Evolutionary conservation across 768 basidiomycete genomes (phyloP).

Genomic region (Nidularia pulvinata): DNA sequence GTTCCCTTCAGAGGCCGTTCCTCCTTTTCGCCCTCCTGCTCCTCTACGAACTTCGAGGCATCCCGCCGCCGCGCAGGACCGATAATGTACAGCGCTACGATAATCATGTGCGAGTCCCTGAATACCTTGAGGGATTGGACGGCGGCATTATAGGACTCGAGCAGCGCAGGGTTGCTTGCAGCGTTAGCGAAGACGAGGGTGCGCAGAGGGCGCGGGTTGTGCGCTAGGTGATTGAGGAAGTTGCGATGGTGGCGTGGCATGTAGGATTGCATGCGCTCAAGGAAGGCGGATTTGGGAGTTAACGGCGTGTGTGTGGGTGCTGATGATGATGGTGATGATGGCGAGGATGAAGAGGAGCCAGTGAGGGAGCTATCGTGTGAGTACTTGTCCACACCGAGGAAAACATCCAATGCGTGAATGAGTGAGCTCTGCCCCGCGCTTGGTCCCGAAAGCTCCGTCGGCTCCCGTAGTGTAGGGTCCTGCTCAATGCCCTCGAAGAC

Average conservation of each 20-base stretch:
- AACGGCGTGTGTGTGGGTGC: constrained; percentile 5
- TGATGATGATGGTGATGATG: neutral
- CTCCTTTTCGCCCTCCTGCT: constrained; percentile 14
- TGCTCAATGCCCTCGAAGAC: constrained; percentile 60
- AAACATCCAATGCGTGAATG: constrained; percentile 73
- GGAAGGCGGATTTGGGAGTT: constrained; percentile 37
- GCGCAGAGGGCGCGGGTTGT: constrained; percentile 61
- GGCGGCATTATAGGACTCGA: constrained; percentile 63
- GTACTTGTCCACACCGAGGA: constrained; percentile 64
- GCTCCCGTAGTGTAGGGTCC: constrained; percentile 37
- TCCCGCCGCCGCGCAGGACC: constrained; percentile 52
- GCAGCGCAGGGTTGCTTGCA: constrained; percentile 18
- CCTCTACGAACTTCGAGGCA: constrained; percentile 4
- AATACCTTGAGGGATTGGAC: constrained; percentile 69
- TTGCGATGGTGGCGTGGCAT: constrained; percentile 83
- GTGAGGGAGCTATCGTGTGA: constrained; percentile 20
- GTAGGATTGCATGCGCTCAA: constrained; percentile 75
- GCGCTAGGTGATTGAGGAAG: constrained; percentile 70
- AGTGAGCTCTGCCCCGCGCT: constrained; percentile 84
- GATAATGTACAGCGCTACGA: constrained; percentile 76
- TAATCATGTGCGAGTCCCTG: constrained; percentile 75
- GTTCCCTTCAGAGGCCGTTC: constrained; percentile 53
- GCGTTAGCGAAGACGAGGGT: constrained; percentile 35
- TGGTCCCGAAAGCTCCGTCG: constrained; percentile 68
- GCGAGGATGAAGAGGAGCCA: constrained; percentile 3